phyloP scores from a whole-genome alignment of 1,139 yeast genomes.

The Debaryomyces sp. region DNA sequence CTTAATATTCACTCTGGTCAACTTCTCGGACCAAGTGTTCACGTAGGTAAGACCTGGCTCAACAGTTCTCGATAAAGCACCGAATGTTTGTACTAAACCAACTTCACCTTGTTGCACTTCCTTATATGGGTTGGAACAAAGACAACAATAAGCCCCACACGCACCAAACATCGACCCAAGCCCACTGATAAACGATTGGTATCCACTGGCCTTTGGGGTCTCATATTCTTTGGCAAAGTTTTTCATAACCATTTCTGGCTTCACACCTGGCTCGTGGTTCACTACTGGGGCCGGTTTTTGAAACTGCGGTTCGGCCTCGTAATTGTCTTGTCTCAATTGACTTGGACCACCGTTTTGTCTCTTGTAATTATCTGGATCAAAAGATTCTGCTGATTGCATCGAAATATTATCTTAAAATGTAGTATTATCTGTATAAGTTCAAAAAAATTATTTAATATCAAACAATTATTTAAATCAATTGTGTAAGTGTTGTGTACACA shows the following conservation, averaged over 20 bases:
- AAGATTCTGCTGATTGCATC: slow-evolving; percentile 13
- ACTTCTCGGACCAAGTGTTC: slow-evolving; percentile 64
- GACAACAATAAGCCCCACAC: slow-evolving; percentile 62
- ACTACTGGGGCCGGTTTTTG: background rate
- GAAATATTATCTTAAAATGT: background rate
- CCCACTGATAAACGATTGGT: slow-evolving; percentile 43
- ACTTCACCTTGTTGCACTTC: slow-evolving; percentile 70
- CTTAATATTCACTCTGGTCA: slow-evolving; percentile 56
- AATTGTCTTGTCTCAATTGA: background rate
- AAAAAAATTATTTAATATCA: background rate
- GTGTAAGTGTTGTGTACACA: background rate
- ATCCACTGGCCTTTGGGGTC: slow-evolving; percentile 37
- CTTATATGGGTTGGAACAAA: slow-evolving; percentile 64
- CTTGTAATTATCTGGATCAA: slow-evolving; percentile 19
- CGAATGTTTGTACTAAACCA: slow-evolving; percentile 69
- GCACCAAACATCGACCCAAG: slow-evolving; percentile 55
- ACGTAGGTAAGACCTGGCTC: slow-evolving; percentile 73
- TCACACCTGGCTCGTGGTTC: slow-evolving; percentile 22
- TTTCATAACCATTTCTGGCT: slow-evolving; percentile 33
- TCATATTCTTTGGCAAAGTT: slow-evolving; percentile 42
- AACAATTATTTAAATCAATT: background rate
- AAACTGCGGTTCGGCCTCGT: background rate
- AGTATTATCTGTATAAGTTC: background rate
- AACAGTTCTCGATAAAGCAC: slow-evolving; percentile 65
- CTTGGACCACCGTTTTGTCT: slow-evolving; percentile 17